Percentiles rank a stretch among this genome's conserved stretches.
phyloP scores from a whole-genome alignment of 495 filamentous ascomycete genomes.

The Hypoxylon cercidicola region DNA sequence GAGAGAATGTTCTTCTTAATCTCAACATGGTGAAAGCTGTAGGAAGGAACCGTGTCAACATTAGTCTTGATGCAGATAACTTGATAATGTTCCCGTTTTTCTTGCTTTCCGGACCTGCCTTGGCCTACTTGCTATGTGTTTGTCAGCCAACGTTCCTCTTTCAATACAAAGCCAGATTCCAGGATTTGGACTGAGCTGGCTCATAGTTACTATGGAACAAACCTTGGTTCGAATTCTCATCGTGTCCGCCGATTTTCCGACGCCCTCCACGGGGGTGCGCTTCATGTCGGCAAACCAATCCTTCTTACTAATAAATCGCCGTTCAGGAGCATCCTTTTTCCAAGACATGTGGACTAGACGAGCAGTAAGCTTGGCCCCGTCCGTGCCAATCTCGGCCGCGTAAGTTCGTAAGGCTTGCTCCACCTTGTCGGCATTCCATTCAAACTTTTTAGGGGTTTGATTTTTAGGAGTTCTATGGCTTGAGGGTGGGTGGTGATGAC shows the following conservation, averaged over 20 bases:
- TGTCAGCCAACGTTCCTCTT: constrained; percentile 15
- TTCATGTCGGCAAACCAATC: constrained; percentile 56
- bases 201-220: constrained; percentile 12
- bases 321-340: constrained; percentile 48
- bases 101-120: constrained; percentile 49
- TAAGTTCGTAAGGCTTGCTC: constrained; percentile 44
- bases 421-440: constrained; percentile 52
- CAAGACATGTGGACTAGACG: constrained; percentile 52
- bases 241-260: constrained; percentile 38
- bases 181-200: background rate
- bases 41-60: constrained; percentile 52
- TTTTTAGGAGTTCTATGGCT: constrained; percentile 44
- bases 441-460: constrained; percentile 49
- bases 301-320: constrained; percentile 48
- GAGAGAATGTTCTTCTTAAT: constrained; percentile 61
- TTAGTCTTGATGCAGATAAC: constrained; percentile 54
- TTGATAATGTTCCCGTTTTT: constrained; percentile 47
- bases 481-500: constrained; percentile 10
- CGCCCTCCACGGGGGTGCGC: constrained; percentile 31
- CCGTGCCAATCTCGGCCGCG: constrained; percentile 46
- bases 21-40: constrained; percentile 61
- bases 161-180: background rate
- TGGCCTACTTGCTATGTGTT: constrained; percentile 42
- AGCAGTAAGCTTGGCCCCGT: constrained; percentile 51
- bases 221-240: constrained; percentile 57